Evolutionary conservation across 306 rosid genomes (phyloP).

Genomic region (Cucurbita maxima): DNA sequence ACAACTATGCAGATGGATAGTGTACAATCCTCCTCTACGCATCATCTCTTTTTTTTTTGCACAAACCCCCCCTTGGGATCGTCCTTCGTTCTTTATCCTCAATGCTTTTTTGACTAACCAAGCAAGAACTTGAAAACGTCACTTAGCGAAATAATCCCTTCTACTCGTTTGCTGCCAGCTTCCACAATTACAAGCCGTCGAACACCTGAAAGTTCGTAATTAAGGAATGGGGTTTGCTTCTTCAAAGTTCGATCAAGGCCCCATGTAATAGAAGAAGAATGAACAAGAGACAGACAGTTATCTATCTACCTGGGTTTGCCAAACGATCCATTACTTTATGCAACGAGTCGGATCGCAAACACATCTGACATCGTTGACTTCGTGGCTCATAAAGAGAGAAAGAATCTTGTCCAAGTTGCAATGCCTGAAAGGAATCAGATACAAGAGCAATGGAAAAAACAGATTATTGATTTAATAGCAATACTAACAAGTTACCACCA

Average conservation of each 20-base stretch:
- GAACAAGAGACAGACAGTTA: not conserved
- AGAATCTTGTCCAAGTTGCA: slow-evolving; percentile 82
- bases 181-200: slow-evolving; percentile 86
- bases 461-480: not conserved
- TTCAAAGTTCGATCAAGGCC: not conserved
- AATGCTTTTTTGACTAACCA: slow-evolving; percentile 27
- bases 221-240: not conserved
- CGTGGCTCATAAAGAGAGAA: slow-evolving; percentile 46
- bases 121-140: slow-evolving; percentile 86
- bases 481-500: not conserved
- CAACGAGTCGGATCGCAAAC: slow-evolving; percentile 74
- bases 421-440: slow-evolving; percentile 40
- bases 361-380: slow-evolving; percentile 95
- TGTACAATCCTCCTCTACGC: slow-evolving; percentile 10
- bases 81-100: not conserved
- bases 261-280: not conserved
- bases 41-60: slow-evolving; percentile 7
- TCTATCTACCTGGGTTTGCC: slow-evolving; percentile 55
- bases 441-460: not conserved
- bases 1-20: slow-evolving; percentile 14
- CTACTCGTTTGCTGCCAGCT: slow-evolving; percentile 95
- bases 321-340: slow-evolving; percentile 97
- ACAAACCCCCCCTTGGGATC: not conserved
- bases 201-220: slow-evolving; percentile 40
- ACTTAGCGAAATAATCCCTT: slow-evolving; percentile 71